Conservation (phyloP, 2,329 filamentous ascomycete species). For the Fusarium irregulare region DNA sequence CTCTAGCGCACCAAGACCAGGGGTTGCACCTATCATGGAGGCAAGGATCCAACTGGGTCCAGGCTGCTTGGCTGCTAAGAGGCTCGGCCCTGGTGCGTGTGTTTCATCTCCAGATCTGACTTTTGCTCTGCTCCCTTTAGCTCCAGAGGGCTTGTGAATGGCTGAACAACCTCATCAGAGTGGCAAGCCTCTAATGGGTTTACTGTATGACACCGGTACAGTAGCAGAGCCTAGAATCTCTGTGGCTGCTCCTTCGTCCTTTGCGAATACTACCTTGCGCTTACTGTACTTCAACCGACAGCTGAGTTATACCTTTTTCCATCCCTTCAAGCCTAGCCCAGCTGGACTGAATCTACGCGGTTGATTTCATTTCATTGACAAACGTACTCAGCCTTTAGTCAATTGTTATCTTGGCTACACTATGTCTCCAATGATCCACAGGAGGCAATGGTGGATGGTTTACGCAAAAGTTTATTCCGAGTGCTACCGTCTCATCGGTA, state of each 20-base stretch:
- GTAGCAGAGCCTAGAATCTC: background rate
- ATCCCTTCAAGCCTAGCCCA: background rate
- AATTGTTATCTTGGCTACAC: conserved; percentile 5
- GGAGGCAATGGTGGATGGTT: background rate
- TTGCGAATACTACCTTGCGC: conserved; percentile 12
- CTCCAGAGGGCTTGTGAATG: conserved; percentile 7
- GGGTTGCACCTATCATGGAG: conserved; percentile 16
- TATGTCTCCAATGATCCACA: background rate
- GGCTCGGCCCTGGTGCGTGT: conserved; percentile 1
- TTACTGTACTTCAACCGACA: background rate
- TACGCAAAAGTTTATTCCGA: conserved; percentile 3
- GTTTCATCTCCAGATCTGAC: conserved; percentile 26
- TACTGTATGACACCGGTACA: conserved; percentile 10
- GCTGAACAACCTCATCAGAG: background rate
- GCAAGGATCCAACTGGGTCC: conserved; percentile 14
- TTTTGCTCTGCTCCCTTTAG: background rate
- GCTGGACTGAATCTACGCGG: background rate
- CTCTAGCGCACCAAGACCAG: conserved; percentile 31
- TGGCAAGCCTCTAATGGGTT: conserved; percentile 10
- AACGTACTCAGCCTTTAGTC: background rate
- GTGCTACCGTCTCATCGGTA: background rate
- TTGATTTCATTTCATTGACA: background rate
- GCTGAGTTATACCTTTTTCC: background rate
- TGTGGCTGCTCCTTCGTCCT: conserved; percentile 14
- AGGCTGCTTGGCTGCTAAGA: conserved; percentile 1